Evolutionary conservation across 352 stramenopile genomes (phyloP), one percentile per base, ranked within the genome.

Genomic region (Phytopythium vexans): DNA sequence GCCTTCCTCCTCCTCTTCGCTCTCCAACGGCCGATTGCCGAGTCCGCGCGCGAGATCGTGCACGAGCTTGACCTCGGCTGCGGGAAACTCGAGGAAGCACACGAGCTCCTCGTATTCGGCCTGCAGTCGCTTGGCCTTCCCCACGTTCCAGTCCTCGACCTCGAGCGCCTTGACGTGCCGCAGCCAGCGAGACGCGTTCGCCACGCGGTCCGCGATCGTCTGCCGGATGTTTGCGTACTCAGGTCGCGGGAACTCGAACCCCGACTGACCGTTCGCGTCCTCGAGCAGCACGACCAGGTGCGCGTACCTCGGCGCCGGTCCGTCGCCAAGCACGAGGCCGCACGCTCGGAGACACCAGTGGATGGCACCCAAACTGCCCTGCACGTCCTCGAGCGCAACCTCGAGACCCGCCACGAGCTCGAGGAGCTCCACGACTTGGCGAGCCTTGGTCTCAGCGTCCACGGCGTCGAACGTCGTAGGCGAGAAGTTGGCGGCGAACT

Each of bases 261-360:
- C 71, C 6, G 72, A 56, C 31, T 78, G 62, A 14, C 58, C 78
- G 12, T 59, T 57, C 5, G 62, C 50, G 34, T 94, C 83, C 15
- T 83, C 63, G 8, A 92, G 49, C 7, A 92, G 49, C 14, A 89
- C 66, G 2, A 83, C 79, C 49, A 94, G 48, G 32, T 94, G 79
- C 2, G 83, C 71, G 41, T 89, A 94, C 33, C 76, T 72, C 1
- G 83, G 83, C 2, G 82, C 64, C 7, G 60, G 56, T 8, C 71
- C 60, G 10, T 63, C 74, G 1, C 62, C 66, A 0, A 94, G 67
- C 1, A 91, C 79, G 15, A 91, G 66, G 39, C 69, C 54, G 46
- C 81, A 94, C 8, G 83, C 83, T 4, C 79, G 75, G 34, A 94
- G 58, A 41, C 78, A 91, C 83, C 83, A 94, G 43, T 94, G 83